phyloP scores from a whole-genome alignment of 2,329 filamentous ascomycete genomes.

The Ascochyta lentis region DNA sequence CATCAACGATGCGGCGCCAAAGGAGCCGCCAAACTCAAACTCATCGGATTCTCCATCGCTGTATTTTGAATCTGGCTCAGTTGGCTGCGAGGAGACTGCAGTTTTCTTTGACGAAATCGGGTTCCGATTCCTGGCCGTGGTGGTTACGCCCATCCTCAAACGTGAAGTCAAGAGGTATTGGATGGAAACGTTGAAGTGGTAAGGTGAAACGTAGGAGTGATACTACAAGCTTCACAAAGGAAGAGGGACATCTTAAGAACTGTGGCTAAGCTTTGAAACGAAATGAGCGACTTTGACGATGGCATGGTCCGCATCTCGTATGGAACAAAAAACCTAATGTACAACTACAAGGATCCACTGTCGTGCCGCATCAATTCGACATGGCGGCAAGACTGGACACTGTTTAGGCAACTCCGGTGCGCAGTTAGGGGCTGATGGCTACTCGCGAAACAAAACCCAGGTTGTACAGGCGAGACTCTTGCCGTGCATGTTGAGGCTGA shows the following conservation, averaged over 20 bases:
- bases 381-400: background rate
- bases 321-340: background rate
- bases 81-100: background rate
- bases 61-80: conserved; percentile 2
- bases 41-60: conserved; percentile 52
- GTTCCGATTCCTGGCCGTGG: conserved; percentile 1
- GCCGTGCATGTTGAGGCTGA: background rate
- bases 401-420: background rate
- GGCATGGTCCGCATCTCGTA: background rate
- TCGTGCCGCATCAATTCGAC: background rate
- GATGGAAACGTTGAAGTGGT: background rate
- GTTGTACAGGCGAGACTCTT: background rate
- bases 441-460: background rate
- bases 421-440: background rate
- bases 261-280: background rate
- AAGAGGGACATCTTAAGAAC: background rate
- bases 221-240: background rate
- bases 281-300: background rate
- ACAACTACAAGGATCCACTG: background rate
- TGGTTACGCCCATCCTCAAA: conserved; percentile 7
- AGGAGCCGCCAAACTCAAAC: conserved; percentile 84
- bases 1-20: conserved; percentile 83
- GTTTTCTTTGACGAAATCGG: background rate
- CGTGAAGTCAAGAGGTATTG: background rate
- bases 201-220: background rate